A percentile compares a stretch with the other conserved stretches of the same genome.
These are phyloP conservation scores for Aquilaria sinensis DNA, from an alignment of 345 rosid genomes.

Conservation along the genomic window DNA sequence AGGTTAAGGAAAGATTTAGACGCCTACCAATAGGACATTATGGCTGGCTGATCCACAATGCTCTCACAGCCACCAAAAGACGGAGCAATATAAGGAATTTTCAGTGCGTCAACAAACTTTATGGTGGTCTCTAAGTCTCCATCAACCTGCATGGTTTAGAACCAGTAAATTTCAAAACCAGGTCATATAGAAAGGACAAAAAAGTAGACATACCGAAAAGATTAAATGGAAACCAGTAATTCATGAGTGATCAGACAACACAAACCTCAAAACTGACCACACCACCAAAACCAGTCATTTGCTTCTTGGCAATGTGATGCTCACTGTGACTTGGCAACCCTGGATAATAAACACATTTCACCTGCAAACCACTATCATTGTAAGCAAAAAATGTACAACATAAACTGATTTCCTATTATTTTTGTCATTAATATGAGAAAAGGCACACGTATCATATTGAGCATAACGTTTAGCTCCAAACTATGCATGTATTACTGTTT, in stretches of 20 bases:
- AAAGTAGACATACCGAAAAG: slow-evolving; percentile 1
- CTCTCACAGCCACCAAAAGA: slow-evolving; percentile 98
- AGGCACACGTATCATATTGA: too few relatives aligned
- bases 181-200: not conserved
- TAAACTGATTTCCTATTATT: too few relatives aligned
- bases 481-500: too few relatives aligned
- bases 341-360: slow-evolving; percentile 83
- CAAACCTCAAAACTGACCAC: slow-evolving; percentile 98
- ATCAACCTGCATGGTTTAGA: slow-evolving; percentile 42
- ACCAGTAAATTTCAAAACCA: not conserved
- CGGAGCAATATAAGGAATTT: slow-evolving; percentile 96
- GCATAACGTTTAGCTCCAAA: too few relatives aligned
- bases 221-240: not conserved
- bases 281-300: slow-evolving; percentile 99
- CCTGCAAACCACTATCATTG: slow-evolving; percentile 34
- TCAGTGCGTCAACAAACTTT: slow-evolving; percentile 78
- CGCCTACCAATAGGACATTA: slow-evolving; percentile 94
- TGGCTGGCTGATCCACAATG: slow-evolving; percentile 97
- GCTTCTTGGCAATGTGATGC: slow-evolving; percentile 79
- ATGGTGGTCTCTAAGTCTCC: slow-evolving; percentile 70
- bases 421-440: too few relatives aligned
- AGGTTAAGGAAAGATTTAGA: not conserved
- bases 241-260: not conserved
- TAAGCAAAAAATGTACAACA: slow-evolving; percentile 1
- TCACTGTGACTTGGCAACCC: slow-evolving; percentile 96